A percentile compares a stretch with the other conserved stretches of the same genome.
These are phyloP conservation scores for Davidsoniella australis DNA, from an alignment of 2,329 filamentous ascomycete genomes.

Conservation along the genomic window DNA sequence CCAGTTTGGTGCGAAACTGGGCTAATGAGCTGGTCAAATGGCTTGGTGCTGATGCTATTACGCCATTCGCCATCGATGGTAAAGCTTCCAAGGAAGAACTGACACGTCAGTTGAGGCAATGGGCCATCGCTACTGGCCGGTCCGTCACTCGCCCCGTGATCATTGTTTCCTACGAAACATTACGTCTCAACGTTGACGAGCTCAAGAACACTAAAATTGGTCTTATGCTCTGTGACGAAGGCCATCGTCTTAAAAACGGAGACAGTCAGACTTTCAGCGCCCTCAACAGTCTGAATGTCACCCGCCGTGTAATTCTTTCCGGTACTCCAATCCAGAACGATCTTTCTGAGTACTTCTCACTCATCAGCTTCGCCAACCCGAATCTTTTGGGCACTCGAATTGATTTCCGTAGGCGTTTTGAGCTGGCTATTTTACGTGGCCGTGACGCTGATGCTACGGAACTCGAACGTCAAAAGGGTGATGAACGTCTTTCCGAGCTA, in stretches of 20 bases:
- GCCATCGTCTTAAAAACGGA: slow-evolving; percentile 89
- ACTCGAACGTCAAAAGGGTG: slow-evolving; percentile 62
- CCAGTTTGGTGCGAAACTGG: slow-evolving; percentile 94
- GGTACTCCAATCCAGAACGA: slow-evolving; percentile 98
- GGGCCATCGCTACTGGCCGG: slow-evolving; percentile 83
- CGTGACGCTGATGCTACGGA: slow-evolving; percentile 83
- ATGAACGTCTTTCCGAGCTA: slow-evolving; percentile 67
- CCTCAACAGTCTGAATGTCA: slow-evolving; percentile 77
- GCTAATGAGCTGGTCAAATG: slow-evolving; percentile 94
- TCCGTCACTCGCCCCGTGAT: slow-evolving; percentile 81
- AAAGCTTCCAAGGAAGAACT: slow-evolving; percentile 92
- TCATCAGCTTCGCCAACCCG: slow-evolving; percentile 93
- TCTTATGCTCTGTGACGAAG: slow-evolving; percentile 86
- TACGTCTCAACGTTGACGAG: slow-evolving; percentile 79
- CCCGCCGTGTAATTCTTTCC: slow-evolving; percentile 80
- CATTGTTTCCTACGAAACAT: slow-evolving; percentile 93
- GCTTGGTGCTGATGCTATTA: slow-evolving; percentile 81
- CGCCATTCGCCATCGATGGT: slow-evolving; percentile 88
- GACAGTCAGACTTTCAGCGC: slow-evolving; percentile 92
- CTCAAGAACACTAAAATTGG: slow-evolving; percentile 82
- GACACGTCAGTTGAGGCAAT: slow-evolving; percentile 77
- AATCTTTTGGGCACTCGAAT: slow-evolving; percentile 72
- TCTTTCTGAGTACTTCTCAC: slow-evolving; percentile 89
- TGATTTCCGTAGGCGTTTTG: slow-evolving; percentile 88
- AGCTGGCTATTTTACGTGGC: slow-evolving; percentile 79